phyloP scores from a whole-genome alignment of 768 basidiomycete species.

The Leucocoprinus leucothites region DNA sequence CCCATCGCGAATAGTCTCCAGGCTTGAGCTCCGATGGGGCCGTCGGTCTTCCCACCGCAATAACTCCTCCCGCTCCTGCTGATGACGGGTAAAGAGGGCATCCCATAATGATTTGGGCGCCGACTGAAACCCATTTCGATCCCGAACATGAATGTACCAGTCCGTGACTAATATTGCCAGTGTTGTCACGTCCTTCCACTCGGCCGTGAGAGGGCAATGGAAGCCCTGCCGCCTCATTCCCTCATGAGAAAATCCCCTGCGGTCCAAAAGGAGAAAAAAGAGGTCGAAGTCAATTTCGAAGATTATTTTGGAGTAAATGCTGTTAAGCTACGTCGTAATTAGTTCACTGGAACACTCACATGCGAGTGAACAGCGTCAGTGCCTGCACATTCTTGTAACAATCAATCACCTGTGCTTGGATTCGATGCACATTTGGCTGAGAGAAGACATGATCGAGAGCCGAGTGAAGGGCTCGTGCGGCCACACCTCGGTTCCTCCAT shows the following conservation, averaged over 20 bases:
- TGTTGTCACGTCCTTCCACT: conserved; percentile 61
- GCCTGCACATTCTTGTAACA: conserved; percentile 39
- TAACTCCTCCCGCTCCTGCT: conserved; percentile 54
- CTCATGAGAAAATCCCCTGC: conserved; percentile 59
- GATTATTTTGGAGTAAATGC: background rate
- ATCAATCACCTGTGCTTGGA: conserved; percentile 51
- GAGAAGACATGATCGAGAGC: conserved; percentile 48
- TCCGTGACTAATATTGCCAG: conserved; percentile 62
- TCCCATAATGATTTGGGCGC: conserved; percentile 54
- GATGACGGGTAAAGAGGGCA: conserved; percentile 56
- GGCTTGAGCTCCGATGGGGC: conserved; percentile 20
- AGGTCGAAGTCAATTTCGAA: background rate
- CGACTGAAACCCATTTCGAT: conserved; percentile 18
- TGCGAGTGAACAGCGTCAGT: conserved; percentile 44
- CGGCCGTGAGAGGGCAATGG: conserved; percentile 35
- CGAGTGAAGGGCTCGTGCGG: conserved; percentile 40
- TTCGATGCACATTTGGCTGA: conserved; percentile 41
- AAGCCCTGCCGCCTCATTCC: conserved; percentile 58
- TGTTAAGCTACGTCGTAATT: background rate
- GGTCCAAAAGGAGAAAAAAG: conserved; percentile 9
- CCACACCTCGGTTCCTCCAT: conserved; percentile 41
- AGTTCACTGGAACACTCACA: conserved; percentile 19
- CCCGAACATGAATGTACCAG: conserved; percentile 38
- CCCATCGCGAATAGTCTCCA: conserved; percentile 13
- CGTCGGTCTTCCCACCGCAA: conserved; percentile 44